Percentiles rank a stretch among this genome's conserved stretches.
These are phyloP conservation scores for Posidonia australis DNA, from an alignment of 106 monocot genomes.

Conservation along the genomic window DNA sequence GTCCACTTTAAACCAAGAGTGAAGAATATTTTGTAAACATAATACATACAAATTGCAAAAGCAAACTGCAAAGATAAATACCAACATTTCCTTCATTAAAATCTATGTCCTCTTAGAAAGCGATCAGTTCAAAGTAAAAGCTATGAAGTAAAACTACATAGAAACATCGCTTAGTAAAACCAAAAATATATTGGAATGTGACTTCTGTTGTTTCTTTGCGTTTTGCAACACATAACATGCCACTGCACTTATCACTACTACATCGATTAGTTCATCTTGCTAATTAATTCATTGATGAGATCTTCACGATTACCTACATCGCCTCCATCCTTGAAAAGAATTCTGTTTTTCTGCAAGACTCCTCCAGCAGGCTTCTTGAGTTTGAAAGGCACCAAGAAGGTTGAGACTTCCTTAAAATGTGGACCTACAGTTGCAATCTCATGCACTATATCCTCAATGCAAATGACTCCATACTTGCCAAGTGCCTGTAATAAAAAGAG, in stretches of 20 bases:
- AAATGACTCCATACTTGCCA: conserved; percentile 61
- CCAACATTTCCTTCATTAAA: no score
- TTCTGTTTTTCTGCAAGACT: conserved; percentile 33
- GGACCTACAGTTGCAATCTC: conserved; percentile 56
- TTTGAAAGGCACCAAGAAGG: conserved; percentile 67
- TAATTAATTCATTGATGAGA: conserved; percentile 73
- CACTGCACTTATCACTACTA: background rate
- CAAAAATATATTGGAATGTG: no score
- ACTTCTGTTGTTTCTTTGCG: no score
- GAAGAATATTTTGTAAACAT: no score
- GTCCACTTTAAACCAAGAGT: no score
- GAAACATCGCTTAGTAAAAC: no score
- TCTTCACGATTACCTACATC: conserved; percentile 74
- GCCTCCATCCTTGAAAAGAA: conserved; percentile 58
- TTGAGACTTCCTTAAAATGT: conserved; percentile 56
- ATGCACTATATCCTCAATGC: conserved; percentile 81
- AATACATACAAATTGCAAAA: no score
- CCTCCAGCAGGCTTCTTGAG: conserved; percentile 56
- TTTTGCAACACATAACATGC: no score
- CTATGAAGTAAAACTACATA: no score
- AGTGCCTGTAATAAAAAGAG: conserved; percentile 36
- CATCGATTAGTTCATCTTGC: conserved; percentile 41
- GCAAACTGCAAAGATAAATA: no score
- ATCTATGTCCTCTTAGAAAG: no score
- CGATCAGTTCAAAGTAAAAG: no score